These are phyloP conservation scores for Dianthus caryophyllus DNA, from an alignment of 148 eudicot genomes.

Conservation along the genomic window DNA sequence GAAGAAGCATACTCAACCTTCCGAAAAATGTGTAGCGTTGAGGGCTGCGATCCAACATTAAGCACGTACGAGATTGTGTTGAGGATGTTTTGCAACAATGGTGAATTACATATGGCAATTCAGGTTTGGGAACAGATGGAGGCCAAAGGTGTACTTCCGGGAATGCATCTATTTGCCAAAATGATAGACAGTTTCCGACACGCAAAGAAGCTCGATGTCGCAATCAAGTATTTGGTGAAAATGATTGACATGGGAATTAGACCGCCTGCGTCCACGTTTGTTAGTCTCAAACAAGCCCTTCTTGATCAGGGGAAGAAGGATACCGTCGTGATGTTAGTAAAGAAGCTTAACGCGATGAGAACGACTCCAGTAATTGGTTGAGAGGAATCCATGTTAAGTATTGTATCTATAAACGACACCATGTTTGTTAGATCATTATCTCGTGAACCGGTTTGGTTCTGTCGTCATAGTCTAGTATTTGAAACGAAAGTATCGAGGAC, in stretches of 20 bases:
- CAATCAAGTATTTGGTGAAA: conserved; percentile 57
- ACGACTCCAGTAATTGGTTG: conserved; percentile 35
- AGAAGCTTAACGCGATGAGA: conserved; percentile 55
- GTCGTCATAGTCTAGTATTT: neutral
- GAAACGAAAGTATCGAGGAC: too few species aligned
- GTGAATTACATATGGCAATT: conserved; percentile 47
- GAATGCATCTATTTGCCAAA: conserved; percentile 68
- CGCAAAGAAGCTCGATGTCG: conserved; percentile 57
- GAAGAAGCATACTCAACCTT: conserved; percentile 66
- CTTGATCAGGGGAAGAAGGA: conserved; percentile 64
- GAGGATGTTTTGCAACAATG: conserved; percentile 76
- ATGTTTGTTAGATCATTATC: neutral
- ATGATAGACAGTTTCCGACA: conserved; percentile 63
- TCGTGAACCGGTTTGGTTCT: neutral
- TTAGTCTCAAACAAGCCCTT: conserved; percentile 53
- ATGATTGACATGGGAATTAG: conserved; percentile 82
- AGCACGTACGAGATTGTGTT: conserved; percentile 69
- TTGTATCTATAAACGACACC: neutral
- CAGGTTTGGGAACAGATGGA: conserved; percentile 77
- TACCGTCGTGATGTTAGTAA: conserved; percentile 33
- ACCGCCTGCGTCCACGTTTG: conserved; percentile 69
- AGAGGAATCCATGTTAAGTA: neutral
- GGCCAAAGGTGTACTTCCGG: conserved; percentile 64
- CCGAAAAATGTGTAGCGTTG: conserved; percentile 40
- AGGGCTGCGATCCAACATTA: conserved; percentile 52